Conservation (phyloP, 2,329 filamentous ascomycete species). For the Endothia cerciana region DNA sequence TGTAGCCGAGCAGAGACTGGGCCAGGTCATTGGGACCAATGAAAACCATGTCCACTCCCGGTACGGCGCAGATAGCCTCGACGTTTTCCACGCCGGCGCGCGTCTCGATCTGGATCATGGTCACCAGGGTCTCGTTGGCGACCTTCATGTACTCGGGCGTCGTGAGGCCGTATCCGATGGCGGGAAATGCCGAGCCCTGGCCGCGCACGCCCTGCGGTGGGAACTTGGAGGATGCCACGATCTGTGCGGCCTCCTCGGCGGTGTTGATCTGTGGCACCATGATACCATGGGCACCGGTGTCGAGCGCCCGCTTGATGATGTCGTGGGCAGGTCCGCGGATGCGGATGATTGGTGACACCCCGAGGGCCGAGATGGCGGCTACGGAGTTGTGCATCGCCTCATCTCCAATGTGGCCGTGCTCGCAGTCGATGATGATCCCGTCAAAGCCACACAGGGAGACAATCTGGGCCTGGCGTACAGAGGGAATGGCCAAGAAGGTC, state of each 20-base stretch:
- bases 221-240: conserved; percentile 55
- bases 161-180: conserved; percentile 48
- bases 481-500: conserved; percentile 54
- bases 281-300: conserved; percentile 38
- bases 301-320: conserved; percentile 40
- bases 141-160: conserved; percentile 54
- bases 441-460: conserved; percentile 53
- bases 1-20: conserved; percentile 48
- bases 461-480: conserved; percentile 52
- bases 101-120: conserved; percentile 51
- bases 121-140: conserved; percentile 52
- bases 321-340: conserved; percentile 34
- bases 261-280: conserved; percentile 46
- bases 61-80: conserved; percentile 47
- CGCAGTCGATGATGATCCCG: conserved; percentile 45
- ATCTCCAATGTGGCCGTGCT: conserved; percentile 35
- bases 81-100: conserved; percentile 49
- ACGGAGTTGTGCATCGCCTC: conserved; percentile 33
- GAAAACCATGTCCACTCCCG: conserved; percentile 49
- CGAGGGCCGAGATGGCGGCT: conserved; percentile 31
- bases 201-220: conserved; percentile 53
- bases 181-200: conserved; percentile 54
- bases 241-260: conserved; percentile 48
- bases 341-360: conserved; percentile 33
- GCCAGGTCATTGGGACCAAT: conserved; percentile 52